Evolutionary conservation across 176 grass and related monocot species (phyloP).

Genomic region (Otatea glauca): DNA sequence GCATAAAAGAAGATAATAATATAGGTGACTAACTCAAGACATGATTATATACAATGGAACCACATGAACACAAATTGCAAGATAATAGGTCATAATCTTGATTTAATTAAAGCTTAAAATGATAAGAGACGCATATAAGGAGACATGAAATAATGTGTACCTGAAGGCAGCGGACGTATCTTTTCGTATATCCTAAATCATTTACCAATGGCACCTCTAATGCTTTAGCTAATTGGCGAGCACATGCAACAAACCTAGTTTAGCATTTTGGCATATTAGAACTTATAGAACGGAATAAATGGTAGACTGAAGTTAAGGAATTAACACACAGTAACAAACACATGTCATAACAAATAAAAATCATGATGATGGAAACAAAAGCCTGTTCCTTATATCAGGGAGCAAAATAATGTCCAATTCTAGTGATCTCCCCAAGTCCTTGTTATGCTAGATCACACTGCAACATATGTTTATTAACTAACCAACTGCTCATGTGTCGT

Average conservation of each 20-base stretch:
- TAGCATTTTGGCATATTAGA: slow-evolving; percentile 35
- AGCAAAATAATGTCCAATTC: neutral
- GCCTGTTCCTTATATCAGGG: neutral
- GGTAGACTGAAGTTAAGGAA: neutral
- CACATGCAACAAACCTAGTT: slow-evolving; percentile 85
- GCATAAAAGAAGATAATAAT: neutral
- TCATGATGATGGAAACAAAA: neutral
- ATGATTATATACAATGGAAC: neutral
- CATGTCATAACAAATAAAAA: neutral
- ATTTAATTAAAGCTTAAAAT: slow-evolving; percentile 3
- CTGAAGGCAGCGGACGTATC: slow-evolving; percentile 97
- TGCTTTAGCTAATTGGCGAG: slow-evolving; percentile 86
- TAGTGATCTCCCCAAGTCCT: neutral
- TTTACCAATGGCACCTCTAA: slow-evolving; percentile 96
- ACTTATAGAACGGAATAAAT: neutral
- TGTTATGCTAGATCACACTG: neutral
- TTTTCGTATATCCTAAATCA: slow-evolving; percentile 99
- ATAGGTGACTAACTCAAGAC: neutral
- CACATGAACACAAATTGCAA: slow-evolving; percentile 16
- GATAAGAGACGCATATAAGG: neutral
- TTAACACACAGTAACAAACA: neutral
- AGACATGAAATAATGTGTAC: slow-evolving; percentile 43
- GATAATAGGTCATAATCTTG: neutral
- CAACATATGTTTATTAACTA: neutral
- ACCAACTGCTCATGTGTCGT: neutral